phyloP scores from a whole-genome alignment of 1,139 yeast species.

The Kurtzmaniella quercitrusa region DNA sequence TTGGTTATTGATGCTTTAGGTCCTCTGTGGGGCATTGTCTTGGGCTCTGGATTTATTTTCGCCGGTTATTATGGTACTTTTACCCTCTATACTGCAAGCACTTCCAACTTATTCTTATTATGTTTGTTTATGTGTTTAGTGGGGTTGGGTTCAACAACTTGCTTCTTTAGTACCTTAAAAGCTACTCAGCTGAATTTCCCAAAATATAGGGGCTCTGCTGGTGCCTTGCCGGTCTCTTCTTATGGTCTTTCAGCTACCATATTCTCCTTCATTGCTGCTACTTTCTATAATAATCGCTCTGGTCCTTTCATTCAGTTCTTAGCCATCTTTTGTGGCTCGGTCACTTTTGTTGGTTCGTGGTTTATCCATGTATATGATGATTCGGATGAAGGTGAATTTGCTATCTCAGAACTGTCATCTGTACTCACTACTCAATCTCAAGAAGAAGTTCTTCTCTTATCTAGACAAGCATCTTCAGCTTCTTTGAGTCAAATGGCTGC shows the following conservation, averaged over 20 bases:
- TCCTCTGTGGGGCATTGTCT: conserved; percentile 45
- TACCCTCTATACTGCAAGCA: conserved; percentile 22
- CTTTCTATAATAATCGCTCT: conserved; percentile 39
- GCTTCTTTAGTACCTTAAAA: conserved; percentile 64
- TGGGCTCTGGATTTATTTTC: conserved; percentile 51
- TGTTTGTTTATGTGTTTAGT: conserved; percentile 42
- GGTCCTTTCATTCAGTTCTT: conserved; percentile 36
- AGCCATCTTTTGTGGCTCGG: conserved; percentile 32
- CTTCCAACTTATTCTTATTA: conserved; percentile 22
- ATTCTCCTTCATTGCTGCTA: conserved; percentile 42
- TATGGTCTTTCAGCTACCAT: conserved; percentile 50
- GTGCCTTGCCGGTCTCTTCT: conserved; percentile 56
- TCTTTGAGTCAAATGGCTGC: conserved; percentile 3
- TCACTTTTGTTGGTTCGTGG: conserved; percentile 35
- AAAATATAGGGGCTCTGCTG: conserved; percentile 64
- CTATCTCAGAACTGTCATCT: conserved; percentile 8
- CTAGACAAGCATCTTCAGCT: conserved; percentile 7
- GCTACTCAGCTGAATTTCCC: conserved; percentile 72
- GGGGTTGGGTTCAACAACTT: conserved; percentile 63
- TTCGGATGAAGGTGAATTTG: conserved; percentile 14
- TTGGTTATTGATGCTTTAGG: conserved; percentile 58
- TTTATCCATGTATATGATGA: conserved; percentile 31
- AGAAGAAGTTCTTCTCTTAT: conserved; percentile 5
- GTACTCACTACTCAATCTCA: conserved; percentile 2
- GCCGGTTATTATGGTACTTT: conserved; percentile 35